A percentile compares a stretch with the other conserved stretches of the same genome.
These are phyloP conservation scores for Hymenoscyphus infarciens DNA, from an alignment of 2,329 filamentous ascomycete genomes.

Conservation along the genomic window DNA sequence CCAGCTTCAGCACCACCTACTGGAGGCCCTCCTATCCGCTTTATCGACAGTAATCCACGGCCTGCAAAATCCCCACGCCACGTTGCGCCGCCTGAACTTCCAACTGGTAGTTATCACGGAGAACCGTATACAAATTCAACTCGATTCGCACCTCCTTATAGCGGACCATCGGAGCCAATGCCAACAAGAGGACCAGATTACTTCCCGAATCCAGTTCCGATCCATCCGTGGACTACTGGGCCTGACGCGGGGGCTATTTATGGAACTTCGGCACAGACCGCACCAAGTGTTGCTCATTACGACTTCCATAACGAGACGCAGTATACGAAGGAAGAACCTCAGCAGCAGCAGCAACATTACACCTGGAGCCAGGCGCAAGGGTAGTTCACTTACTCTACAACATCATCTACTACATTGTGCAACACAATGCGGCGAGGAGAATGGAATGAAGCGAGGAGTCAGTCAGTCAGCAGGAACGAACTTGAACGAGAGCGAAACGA, in stretches of 20 bases:
- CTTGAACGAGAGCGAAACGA: not conserved
- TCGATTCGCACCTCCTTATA: constrained; percentile 27
- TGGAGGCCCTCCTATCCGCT: constrained; percentile 21
- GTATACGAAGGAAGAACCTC: constrained; percentile 28
- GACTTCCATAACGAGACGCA: constrained; percentile 24
- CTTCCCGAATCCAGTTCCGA: constrained; percentile 23
- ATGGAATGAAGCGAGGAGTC: not conserved
- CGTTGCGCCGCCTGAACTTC: constrained; percentile 27
- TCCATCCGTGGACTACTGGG: constrained; percentile 29
- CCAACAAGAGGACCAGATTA: constrained; percentile 26
- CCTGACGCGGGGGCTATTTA: constrained; percentile 24
- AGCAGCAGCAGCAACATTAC: constrained; percentile 29
- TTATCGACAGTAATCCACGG: constrained; percentile 33
- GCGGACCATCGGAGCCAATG: constrained; percentile 17
- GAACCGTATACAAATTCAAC: constrained; percentile 22
- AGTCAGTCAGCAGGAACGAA: not conserved
- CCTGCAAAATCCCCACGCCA: constrained; percentile 35
- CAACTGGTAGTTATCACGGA: constrained; percentile 21
- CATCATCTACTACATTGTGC: not conserved
- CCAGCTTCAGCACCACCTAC: constrained; percentile 18
- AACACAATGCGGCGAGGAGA: not conserved
- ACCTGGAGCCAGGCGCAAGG: constrained; percentile 27
- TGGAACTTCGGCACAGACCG: constrained; percentile 20
- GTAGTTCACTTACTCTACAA: constrained; percentile 9
- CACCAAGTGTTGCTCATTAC: constrained; percentile 24